Conservation (phyloP, 1,284 basidiomycete genomes). For the Rhodofomes roseus region DNA sequence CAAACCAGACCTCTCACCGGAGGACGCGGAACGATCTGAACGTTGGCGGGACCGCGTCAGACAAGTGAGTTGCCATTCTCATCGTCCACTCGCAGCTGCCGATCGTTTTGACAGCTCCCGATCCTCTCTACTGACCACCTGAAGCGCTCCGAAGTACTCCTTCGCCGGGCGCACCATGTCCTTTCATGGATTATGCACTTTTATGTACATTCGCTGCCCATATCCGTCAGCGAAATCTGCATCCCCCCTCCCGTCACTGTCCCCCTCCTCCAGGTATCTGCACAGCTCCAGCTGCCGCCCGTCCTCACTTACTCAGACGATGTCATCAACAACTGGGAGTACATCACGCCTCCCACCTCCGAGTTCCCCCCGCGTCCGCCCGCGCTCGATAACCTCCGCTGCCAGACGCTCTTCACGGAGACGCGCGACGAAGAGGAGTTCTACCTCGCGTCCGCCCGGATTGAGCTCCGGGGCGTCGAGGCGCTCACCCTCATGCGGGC, state of each 20-base stretch:
- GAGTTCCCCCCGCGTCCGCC: constrained; percentile 23
- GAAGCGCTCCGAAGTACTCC: constrained; percentile 54
- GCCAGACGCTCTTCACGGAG: constrained; percentile 74
- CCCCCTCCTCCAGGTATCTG: constrained; percentile 76
- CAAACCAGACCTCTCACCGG: constrained; percentile 36
- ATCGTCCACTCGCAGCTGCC: neutral
- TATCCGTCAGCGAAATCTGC: constrained; percentile 41
- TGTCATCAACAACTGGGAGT: constrained; percentile 89
- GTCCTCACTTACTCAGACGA: constrained; percentile 92
- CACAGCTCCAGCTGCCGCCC: constrained; percentile 81
- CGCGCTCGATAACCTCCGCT: constrained; percentile 55
- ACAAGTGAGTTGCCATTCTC: constrained; percentile 39
- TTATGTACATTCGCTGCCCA: constrained; percentile 80
- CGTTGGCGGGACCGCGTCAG: constrained; percentile 63
- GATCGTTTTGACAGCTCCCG: constrained; percentile 34
- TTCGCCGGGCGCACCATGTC: constrained; percentile 84
- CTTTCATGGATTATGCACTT: constrained; percentile 86
- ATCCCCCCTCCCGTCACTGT: constrained; percentile 76
- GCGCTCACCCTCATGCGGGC: constrained; percentile 85
- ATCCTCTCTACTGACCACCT: constrained; percentile 50
- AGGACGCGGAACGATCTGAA: constrained; percentile 44
- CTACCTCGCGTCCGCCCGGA: constrained; percentile 85
- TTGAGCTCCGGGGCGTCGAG: constrained; percentile 87
- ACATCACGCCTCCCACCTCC: constrained; percentile 31
- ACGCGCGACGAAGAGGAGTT: constrained; percentile 88